Evolutionary conservation across 768 basidiomycete genomes (phyloP).

Genomic region (Tricholoma sp.): DNA sequence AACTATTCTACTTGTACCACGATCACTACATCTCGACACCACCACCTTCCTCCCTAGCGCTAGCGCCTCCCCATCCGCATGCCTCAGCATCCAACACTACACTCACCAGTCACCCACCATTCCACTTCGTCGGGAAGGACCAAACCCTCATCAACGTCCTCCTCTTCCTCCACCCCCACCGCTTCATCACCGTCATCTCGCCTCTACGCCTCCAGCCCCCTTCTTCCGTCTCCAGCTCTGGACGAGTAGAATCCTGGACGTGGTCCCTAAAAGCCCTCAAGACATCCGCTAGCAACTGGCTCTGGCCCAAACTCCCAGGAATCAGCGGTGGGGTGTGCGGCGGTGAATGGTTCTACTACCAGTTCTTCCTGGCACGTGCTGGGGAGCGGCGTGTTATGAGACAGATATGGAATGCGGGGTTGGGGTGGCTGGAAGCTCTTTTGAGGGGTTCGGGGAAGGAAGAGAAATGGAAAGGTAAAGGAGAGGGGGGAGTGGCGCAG

Average conservation of each 20-base stretch:
- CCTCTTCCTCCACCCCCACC: constrained; percentile 39
- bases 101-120: background rate
- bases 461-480: background rate
- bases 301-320: background rate
- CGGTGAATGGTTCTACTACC: constrained; percentile 43
- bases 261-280: background rate
- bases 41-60: constrained; percentile 15
- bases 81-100: constrained; percentile 9
- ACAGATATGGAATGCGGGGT: constrained; percentile 10
- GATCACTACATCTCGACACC: constrained; percentile 41
- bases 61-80: constrained; percentile 35
- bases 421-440: constrained; percentile 13
- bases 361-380: constrained; percentile 39
- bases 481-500: background rate
- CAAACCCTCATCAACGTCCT: constrained; percentile 49
- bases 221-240: constrained; percentile 10
- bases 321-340: constrained; percentile 25
- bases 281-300: background rate
- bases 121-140: constrained; percentile 51
- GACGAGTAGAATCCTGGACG: background rate
- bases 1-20: constrained; percentile 45
- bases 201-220: constrained; percentile 16
- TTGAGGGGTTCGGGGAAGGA: constrained; percentile 10
- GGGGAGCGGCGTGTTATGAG: constrained; percentile 16
- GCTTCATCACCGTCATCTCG: constrained; percentile 34